Percentiles rank a stretch among this genome's conserved stretches.
These are phyloP conservation scores for Cyamopsis tetragonoloba DNA, from an alignment of 306 rosid species.

Conservation along the genomic window DNA sequence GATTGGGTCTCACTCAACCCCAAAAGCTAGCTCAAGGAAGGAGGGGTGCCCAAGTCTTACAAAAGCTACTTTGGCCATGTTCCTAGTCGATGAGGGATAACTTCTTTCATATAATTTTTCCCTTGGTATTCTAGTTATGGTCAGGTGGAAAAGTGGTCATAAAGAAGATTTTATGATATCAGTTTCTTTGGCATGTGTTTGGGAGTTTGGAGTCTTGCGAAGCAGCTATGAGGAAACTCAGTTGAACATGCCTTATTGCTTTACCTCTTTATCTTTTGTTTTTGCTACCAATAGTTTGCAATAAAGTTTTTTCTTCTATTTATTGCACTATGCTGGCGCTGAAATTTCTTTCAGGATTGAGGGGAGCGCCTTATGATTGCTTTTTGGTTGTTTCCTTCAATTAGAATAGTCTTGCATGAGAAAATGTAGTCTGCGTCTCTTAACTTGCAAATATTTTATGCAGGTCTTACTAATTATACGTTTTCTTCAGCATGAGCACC, in stretches of 20 bases:
- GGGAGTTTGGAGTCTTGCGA: too few species aligned
- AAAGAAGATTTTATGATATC: background rate
- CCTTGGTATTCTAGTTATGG: background rate
- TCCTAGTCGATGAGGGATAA: too few species aligned
- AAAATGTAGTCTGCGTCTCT: conserved; percentile 5
- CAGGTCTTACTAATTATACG: conserved; percentile 86
- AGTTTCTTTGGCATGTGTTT: conserved; percentile 8
- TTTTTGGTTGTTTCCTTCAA: background rate
- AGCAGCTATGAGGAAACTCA: background rate
- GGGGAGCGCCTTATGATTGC: background rate
- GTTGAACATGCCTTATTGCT: background rate
- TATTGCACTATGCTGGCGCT: background rate
- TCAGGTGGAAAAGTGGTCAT: background rate
- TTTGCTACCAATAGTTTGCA: background rate
- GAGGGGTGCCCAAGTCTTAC: too few species aligned
- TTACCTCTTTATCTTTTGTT: background rate
- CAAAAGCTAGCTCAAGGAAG: too few species aligned
- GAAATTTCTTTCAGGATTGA: conserved; percentile 9
- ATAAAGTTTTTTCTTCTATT: background rate
- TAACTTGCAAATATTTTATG: conserved; percentile 13
- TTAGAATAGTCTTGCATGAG: background rate
- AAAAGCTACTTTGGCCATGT: too few species aligned
- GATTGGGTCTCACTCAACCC: too few species aligned
- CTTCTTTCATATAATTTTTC: background rate
- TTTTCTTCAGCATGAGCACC: conserved; percentile 95